phyloP scores from a whole-genome alignment of 345 rosid genomes.

The Gossypium arboreum region DNA sequence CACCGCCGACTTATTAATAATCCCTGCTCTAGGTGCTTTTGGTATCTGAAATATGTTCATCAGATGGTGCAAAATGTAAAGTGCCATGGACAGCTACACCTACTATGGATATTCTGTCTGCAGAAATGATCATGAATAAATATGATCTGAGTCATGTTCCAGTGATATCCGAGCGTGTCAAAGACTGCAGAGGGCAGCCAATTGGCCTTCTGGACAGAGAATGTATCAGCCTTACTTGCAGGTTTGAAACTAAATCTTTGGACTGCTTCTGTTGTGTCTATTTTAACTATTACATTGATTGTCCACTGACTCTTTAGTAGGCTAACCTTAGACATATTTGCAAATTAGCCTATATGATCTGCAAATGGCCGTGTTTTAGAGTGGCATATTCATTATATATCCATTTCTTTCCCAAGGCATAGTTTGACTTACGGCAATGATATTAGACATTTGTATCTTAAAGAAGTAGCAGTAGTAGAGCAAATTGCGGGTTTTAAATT shows the following conservation, averaged over 20 bases:
- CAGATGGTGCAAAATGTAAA: constrained; percentile 41
- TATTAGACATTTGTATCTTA: background rate
- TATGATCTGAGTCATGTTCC: constrained; percentile 56
- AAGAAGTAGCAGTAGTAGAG: background rate
- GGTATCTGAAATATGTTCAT: constrained; percentile 61
- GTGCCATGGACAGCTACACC: constrained; percentile 72
- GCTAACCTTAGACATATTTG: background rate
- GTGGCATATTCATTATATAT: background rate
- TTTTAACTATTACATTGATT: background rate
- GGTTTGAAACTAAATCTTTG: constrained; percentile 31
- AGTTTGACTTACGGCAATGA: background rate
- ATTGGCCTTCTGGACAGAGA: constrained; percentile 84
- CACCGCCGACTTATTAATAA: background rate
- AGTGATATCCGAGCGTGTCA: constrained; percentile 51
- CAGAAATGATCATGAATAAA: constrained; percentile 50
- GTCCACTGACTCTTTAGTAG: background rate
- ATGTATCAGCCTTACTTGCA: constrained; percentile 64
- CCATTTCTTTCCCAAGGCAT: background rate
- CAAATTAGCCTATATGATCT: background rate
- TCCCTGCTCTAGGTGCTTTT: constrained; percentile 42
- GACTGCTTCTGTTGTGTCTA: background rate
- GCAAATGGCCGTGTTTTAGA: background rate
- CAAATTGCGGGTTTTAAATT: background rate
- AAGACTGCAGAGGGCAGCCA: constrained; percentile 40
- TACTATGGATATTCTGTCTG: constrained; percentile 68